A percentile compares a stretch with the other conserved stretches of the same genome.
Evolutionary conservation across 352 stramenopile species (phyloP).

Genomic region (Hyaloperonospora brassicae): DNA sequence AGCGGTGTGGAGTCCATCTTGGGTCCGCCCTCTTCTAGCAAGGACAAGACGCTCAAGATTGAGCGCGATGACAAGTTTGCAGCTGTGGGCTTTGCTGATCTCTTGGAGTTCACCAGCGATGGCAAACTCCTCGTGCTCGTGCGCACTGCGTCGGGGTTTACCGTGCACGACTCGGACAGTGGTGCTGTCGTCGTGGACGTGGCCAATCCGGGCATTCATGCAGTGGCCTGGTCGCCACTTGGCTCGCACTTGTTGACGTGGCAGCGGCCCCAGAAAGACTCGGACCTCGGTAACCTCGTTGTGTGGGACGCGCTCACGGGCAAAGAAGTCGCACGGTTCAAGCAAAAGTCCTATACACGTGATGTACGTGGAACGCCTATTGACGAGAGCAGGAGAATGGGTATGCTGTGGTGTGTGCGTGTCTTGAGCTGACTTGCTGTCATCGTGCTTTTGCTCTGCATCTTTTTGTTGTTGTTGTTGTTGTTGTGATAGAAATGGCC

Average conservation of each 20-base stretch:
- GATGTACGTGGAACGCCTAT: conserved; percentile 40
- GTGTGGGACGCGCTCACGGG: conserved; percentile 68
- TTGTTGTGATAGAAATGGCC: conserved; percentile 66
- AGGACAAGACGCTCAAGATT: conserved; percentile 37
- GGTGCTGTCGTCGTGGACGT: conserved; percentile 54
- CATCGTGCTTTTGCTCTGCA: no score
- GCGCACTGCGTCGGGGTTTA: conserved; percentile 50
- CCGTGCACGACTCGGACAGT: conserved; percentile 57
- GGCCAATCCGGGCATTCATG: conserved; percentile 65
- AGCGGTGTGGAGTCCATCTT: conserved; percentile 67
- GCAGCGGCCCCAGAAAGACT: conserved; percentile 78
- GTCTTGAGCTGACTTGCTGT: conserved; percentile 2
- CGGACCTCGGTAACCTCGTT: conserved; percentile 66
- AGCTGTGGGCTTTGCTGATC: conserved; percentile 33
- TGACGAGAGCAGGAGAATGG: no score
- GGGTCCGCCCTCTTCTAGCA: conserved; percentile 50
- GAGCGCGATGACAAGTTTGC: conserved; percentile 44
- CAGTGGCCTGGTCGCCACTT: conserved; percentile 73
- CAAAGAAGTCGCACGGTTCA: conserved; percentile 59
- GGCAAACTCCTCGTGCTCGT: conserved; percentile 63
- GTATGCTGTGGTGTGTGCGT: neutral
- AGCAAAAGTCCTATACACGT: conserved; percentile 79
- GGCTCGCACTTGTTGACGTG: conserved; percentile 81
- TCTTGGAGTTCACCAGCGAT: conserved; percentile 72
- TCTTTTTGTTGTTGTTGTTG: neutral